Evolutionary conservation across 768 basidiomycete genomes (phyloP), one percentile per base, ranked within the genome.

Genomic region (Mycena leptocephala): DNA sequence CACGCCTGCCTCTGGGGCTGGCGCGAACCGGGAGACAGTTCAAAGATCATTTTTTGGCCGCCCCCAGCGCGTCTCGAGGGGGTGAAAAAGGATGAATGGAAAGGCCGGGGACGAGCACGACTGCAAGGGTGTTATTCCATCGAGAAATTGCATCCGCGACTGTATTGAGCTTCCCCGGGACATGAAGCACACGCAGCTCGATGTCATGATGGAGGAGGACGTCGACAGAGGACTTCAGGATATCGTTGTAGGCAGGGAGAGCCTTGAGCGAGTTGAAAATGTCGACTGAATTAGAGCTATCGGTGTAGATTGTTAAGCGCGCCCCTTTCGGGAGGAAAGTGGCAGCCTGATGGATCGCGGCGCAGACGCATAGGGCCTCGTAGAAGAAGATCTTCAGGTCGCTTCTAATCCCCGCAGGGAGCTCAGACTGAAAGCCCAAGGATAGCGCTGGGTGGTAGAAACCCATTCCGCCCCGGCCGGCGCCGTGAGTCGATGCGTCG

Each of bases 1-100:
- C 88, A 88, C 22, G 84, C 74, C 35, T 30, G 56, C 48, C 83
- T 70, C 0, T 16, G 4, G 1, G 86, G 85, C 66, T 87, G 87
- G 78, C 80, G 76, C 62, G 85, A 71, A 58, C 39, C 69, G 69
- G 39, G 43, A 7, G 69, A 70, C 39, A 62, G 32, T 22, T 6
- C 58, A 32, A 61, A 46, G 18, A 62, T 61, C 58, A 70, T 61
- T 61, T 28, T 24, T 37, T 59, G n/a, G 59, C 62, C 30, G 62
- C 62, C 62, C 62, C 61, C 61, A 63, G 24, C 61, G 41, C 37
- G 13, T 18, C 10, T 30, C 13, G 61, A 63, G 61, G 61, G 61
- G 61, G 61, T 71, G 16, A 1, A 63, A 71, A 71, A 7, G 59
- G 32, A 20, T 7, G 20, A 30, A 55, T 64, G 35, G 10, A 5